Evolutionary conservation across 2,329 filamentous ascomycete species (phyloP), one percentile per base, ranked within the genome.

Genomic region (Aspergillus fijiensis): DNA sequence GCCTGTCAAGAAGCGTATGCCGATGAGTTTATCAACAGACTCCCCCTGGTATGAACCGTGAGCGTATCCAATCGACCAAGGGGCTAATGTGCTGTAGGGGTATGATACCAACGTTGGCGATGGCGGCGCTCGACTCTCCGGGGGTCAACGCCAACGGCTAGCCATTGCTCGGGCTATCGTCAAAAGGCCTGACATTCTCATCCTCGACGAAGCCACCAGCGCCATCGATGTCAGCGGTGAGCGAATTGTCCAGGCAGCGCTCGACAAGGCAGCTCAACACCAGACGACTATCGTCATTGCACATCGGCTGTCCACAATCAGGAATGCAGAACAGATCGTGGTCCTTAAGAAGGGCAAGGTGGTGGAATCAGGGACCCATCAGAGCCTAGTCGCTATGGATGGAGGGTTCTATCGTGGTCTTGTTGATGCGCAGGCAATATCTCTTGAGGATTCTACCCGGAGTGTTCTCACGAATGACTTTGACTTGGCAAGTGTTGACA

Each of bases 151-250:
- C 0, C 93, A 96, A 72, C 83, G 92, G 1, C 77, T 96, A 1
- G 87, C 87, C 33, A 91, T 97, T 60, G 92, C 92, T 0, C 82
- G 92, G 1, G 91, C 92, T 0, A 79, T 96, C 0, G 83, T 90
- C 0, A 82, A 90, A 0, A 80, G 83, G 9, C 92, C 92, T 0
- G 81, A 82, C 27, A 80, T 96, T 3, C 77, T 96, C 16, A 83
- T 97, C 1, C 77, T 96, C 3, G 93, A 97, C 68, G 92, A 97
- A 76, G 90, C 92, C 1, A 96, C 92, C 0, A 69, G 68, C 25
- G 67, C 88, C 33, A 80, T 85, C 47, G 83, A 85, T 64, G 80
- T 82, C 3, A 76, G 80, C 33, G 82, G 81, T 2, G 83, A 85
- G 63, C 74, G 76, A 14, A 77, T 81, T 14, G 83, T 85, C 2